Evolutionary conservation across 2,329 filamentous ascomycete genomes (phyloP).

Genomic region (Myriangium duriaei): DNA sequence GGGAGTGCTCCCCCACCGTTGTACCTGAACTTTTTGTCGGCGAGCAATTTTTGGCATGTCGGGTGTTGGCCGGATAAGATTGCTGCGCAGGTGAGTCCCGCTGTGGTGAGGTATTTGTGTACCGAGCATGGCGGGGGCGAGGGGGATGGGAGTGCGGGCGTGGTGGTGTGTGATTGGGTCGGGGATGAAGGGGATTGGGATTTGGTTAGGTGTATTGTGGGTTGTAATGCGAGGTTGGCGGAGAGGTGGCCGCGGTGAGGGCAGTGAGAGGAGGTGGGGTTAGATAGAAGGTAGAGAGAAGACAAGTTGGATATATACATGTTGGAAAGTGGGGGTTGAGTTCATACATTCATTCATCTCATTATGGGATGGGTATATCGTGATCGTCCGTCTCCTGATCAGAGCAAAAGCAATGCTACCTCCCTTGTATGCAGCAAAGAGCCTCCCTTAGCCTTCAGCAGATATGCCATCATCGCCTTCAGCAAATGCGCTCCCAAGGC

Average conservation of each 20-base stretch:
- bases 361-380: no score
- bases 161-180: constrained; percentile 91
- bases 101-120: constrained; percentile 48
- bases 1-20: constrained; percentile 47
- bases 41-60: constrained; percentile 86
- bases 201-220: constrained; percentile 71
- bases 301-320: no score
- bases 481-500: constrained; percentile 65
- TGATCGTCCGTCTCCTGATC: no score
- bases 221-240: constrained; percentile 64
- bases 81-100: constrained; percentile 75
- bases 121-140: constrained; percentile 33
- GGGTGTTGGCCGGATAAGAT: constrained; percentile 90
- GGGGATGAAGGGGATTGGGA: constrained; percentile 84
- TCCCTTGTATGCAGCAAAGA: no score
- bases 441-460: no score
- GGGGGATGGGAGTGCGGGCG: constrained; percentile 57
- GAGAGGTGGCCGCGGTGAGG: constrained; percentile 16
- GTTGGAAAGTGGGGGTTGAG: no score
- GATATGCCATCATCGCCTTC: no score
- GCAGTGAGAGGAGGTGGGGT: background rate
- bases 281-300: background rate
- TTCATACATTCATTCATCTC: no score
- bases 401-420: no score
- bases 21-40: constrained; percentile 82